Conservation (phyloP, 345 rosid species). For the Trapa bicornis region DNA sequence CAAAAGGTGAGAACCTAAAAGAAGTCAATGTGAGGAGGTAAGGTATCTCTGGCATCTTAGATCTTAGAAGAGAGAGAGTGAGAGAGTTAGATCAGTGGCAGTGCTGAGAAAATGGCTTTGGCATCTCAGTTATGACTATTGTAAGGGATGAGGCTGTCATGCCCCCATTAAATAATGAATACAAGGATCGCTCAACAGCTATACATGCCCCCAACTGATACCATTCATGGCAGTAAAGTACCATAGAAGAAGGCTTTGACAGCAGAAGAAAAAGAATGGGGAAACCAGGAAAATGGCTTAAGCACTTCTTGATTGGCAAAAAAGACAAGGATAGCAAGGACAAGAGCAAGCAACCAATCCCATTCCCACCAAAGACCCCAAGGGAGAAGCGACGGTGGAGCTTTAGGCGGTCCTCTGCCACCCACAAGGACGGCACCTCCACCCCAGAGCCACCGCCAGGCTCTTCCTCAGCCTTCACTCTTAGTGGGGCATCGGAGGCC, state of each 20-base stretch:
- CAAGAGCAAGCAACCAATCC: slow-evolving; percentile 20
- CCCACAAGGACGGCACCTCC: slow-evolving; percentile 25
- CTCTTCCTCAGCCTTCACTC: slow-evolving; percentile 10
- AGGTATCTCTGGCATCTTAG: slow-evolving; percentile 2
- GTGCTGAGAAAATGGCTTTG: background rate
- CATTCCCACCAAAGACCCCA: slow-evolving; percentile 38
- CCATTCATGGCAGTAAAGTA: too few species aligned
- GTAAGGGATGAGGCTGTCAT: slow-evolving; percentile 24
- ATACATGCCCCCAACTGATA: too few species aligned
- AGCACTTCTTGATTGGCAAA: slow-evolving; percentile 52
- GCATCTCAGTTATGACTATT: slow-evolving; percentile 1
- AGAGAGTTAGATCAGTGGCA: background rate
- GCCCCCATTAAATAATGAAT: background rate
- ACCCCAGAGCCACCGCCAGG: slow-evolving; percentile 13
- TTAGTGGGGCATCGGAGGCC: slow-evolving; percentile 2
- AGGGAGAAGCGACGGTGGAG: slow-evolving; percentile 87
- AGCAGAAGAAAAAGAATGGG: slow-evolving; percentile 33
- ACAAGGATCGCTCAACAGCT: background rate
- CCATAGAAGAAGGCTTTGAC: slow-evolving; percentile 8
- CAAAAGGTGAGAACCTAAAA: slow-evolving; percentile 10
- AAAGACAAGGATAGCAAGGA: slow-evolving; percentile 38
- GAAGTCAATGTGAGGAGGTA: slow-evolving; percentile 3
- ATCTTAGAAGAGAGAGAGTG: background rate
- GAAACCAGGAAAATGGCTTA: slow-evolving; percentile 79
- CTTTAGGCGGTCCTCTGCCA: slow-evolving; percentile 70